Conservation (phyloP, 768 basidiomycete species). For the Mycena polygramma region DNA sequence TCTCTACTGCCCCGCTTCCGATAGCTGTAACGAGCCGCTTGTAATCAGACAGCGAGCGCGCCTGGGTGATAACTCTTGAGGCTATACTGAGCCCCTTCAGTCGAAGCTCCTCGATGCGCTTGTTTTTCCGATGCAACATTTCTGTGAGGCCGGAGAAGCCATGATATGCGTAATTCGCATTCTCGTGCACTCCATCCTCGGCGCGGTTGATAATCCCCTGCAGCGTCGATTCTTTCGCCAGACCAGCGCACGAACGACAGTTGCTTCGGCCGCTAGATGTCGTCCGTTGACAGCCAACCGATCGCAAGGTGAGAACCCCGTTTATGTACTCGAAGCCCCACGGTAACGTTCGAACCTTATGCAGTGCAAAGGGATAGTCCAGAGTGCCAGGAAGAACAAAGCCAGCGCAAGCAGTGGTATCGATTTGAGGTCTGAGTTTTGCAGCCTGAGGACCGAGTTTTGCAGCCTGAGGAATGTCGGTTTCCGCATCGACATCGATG, state of each 20-base stretch:
- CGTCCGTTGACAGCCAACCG: not conserved
- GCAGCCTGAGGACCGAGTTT: no score
- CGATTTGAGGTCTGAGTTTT: no score
- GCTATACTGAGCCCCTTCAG: not conserved
- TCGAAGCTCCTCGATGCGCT: constrained; percentile 8
- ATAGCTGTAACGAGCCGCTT: constrained; percentile 19
- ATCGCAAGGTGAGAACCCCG: not conserved
- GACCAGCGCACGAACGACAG: constrained; percentile 6
- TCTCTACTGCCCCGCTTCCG: constrained; percentile 15
- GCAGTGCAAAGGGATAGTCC: no score
- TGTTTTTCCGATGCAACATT: constrained; percentile 1
- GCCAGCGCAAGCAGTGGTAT: no score
- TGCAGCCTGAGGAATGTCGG: no score
- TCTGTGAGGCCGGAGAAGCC: not conserved
- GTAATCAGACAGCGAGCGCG: not conserved
- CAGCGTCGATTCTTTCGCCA: not conserved
- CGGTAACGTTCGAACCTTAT: no score
- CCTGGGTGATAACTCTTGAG: not conserved
- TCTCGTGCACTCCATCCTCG: constrained; percentile 8
- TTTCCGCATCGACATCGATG: no score
- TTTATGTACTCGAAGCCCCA: not conserved
- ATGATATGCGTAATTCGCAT: constrained; percentile 5
- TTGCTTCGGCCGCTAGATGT: not conserved
- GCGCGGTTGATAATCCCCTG: constrained; percentile 14
- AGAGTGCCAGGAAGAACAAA: no score